A percentile compares a stretch with the other conserved stretches of the same genome.
Evolutionary conservation across 768 basidiomycete species (phyloP).

Genomic region (Hygrocybe punicea): DNA sequence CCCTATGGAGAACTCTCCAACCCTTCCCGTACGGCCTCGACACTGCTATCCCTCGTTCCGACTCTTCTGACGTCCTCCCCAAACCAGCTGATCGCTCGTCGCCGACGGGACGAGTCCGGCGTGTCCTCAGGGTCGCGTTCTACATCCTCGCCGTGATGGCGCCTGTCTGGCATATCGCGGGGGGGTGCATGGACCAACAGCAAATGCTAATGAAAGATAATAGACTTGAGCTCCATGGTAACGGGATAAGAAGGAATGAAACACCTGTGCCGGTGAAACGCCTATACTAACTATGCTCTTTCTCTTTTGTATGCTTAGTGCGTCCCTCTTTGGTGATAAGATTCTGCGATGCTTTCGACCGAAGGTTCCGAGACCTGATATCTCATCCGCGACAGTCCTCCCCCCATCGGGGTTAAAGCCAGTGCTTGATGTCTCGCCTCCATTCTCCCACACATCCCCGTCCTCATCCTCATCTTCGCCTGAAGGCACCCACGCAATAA

Average conservation of each 20-base stretch:
- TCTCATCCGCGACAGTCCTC: conserved; percentile 21
- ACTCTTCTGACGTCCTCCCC: conserved; percentile 32
- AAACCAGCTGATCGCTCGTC: conserved; percentile 43
- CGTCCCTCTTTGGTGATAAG: conserved; percentile 46
- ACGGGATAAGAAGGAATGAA: conserved; percentile 1
- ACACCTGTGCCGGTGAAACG: conserved; percentile 71
- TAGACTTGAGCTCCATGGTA: background rate
- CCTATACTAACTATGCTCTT: conserved; percentile 61
- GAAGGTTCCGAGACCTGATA: conserved; percentile 31
- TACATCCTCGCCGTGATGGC: conserved; percentile 23
- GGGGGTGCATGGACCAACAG: conserved; percentile 66
- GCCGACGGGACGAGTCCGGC: conserved; percentile 32
- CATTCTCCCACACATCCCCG: conserved; percentile 6
- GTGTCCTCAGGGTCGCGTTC: conserved; percentile 34
- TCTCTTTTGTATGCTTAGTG: conserved; percentile 48
- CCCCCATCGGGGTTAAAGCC: conserved; percentile 2
- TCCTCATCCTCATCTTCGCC: conserved; percentile 29
- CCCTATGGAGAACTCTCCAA: background rate
- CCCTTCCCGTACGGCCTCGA: background rate
- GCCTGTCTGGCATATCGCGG: conserved; percentile 38
- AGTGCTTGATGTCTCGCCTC: background rate
- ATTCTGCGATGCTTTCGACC: conserved; percentile 42
- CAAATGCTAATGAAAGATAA: conserved; percentile 44
- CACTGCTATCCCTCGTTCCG: conserved; percentile 12
- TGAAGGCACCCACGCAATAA: conserved; percentile 68